Evolutionary conservation across 352 stramenopile species (phyloP).

Genomic region (Pythium dissimile): DNA sequence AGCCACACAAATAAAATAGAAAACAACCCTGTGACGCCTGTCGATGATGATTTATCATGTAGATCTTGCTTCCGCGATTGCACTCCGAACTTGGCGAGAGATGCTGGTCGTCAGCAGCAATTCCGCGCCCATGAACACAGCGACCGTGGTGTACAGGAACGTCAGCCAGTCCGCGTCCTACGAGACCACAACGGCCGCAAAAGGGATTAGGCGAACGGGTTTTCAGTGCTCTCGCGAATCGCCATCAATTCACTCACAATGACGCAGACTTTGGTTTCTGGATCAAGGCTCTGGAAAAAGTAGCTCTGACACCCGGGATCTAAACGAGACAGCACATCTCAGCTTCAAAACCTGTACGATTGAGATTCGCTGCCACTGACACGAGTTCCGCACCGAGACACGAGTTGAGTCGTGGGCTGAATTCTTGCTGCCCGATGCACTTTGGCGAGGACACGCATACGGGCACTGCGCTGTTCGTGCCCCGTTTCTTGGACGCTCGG

Average conservation of each 20-base stretch:
- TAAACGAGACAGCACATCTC: conserved; percentile 8
- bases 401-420: conserved; percentile 31
- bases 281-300: conserved; percentile 59
- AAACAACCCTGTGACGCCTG: background rate
- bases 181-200: background rate
- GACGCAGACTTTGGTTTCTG: conserved; percentile 36
- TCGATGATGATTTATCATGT: background rate
- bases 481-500: background rate
- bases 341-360: background rate
- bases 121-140: conserved; percentile 39
- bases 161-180: conserved; percentile 39
- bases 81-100: background rate
- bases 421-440: conserved; percentile 47
- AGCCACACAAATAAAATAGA: background rate
- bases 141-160: conserved; percentile 31
- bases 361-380: background rate
- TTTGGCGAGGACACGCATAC: conserved; percentile 15
- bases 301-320: conserved; percentile 59
- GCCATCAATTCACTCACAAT: conserved; percentile 54
- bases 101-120: conserved; percentile 36
- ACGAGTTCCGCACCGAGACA: conserved; percentile 37
- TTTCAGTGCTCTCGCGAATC: too few species aligned
- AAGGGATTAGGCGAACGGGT: too few species aligned
- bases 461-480: background rate
- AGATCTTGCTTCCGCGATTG: background rate